Evolutionary conservation across 2,329 filamentous ascomycete genomes (phyloP).

Genomic region (Ramularia endophylla): DNA sequence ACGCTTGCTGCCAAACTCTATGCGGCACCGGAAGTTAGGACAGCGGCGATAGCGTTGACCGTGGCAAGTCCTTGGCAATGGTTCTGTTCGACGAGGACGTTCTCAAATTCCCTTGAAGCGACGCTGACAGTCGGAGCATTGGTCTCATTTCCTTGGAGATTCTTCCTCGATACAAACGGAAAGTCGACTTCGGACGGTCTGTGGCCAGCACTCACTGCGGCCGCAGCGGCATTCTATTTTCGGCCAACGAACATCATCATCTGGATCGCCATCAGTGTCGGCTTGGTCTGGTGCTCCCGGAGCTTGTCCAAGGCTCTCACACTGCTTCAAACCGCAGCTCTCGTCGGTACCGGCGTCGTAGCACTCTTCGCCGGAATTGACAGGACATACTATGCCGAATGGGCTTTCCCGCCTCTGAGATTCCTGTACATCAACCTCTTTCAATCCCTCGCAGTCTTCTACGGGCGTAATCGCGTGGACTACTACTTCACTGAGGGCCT

Average conservation of each 20-base stretch:
- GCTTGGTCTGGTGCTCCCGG: constrained; percentile 45
- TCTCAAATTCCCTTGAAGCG: constrained; percentile 93
- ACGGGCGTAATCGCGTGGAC: constrained; percentile 82
- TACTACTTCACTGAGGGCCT: constrained; percentile 91
- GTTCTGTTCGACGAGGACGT: constrained; percentile 88
- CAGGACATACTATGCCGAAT: constrained; percentile 67
- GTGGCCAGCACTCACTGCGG: constrained; percentile 60
- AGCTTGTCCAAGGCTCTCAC: constrained; percentile 21
- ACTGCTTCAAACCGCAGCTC: constrained; percentile 11
- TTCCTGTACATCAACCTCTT: constrained; percentile 89
- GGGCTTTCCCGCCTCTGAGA: constrained; percentile 81
- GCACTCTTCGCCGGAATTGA: constrained; percentile 62
- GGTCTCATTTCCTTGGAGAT: constrained; percentile 78
- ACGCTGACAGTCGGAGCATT: constrained; percentile 75
- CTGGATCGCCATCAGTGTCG: constrained; percentile 63
- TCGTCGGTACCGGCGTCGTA: constrained; percentile 51
- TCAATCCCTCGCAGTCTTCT: constrained; percentile 84
- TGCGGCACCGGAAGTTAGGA: constrained; percentile 54
- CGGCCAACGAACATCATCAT: constrained; percentile 86
- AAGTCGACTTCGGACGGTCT: constrained; percentile 11
- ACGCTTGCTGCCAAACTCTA: constrained; percentile 69
- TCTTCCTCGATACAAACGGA: constrained; percentile 34
- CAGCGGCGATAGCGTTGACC: constrained; percentile 64
- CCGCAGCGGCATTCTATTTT: constrained; percentile 75
- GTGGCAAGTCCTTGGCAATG: constrained; percentile 86